Base-by-base conservation (phyloP, 208 protist species). In the Acanthamoeba rhysodes region DNA sequence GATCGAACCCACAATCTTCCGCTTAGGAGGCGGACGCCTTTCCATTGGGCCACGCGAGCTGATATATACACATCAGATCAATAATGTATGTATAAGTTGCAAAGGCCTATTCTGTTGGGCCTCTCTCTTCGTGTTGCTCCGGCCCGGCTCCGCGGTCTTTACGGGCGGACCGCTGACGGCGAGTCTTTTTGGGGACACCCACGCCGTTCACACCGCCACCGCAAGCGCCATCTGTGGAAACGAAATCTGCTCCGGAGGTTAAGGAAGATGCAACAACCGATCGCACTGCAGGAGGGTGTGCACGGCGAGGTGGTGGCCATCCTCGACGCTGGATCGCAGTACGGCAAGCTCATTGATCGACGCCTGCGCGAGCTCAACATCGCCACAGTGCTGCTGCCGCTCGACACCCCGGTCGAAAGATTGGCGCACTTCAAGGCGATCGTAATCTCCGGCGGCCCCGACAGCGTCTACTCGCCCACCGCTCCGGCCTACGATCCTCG, bases 281-380 rank as follows among this genome's bases (percentile, higher is more conserved):
- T 68, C 62, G 27, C 24, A 22, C 18, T 68, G 62, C 62, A 68
- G 62, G 62, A 68, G 18, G 27, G 62, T 68, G 62, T 68, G 82
- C 78, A 20, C 27, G 29, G 24, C 12, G 95, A 96, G 14, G 76
- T 95, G 16, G 96, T 99, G 55, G 98, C 97, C 37, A 99, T 99
- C 76, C 98, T 99, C 50, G 98, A 99, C 90, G 98, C 98, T 10
- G 99, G 99, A 74, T 99, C 99, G 20, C 99, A 99, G 97, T 99
- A 99, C 96, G 98, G 98, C 37, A 99, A 99, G 95, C 98, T 99
- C 2, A 99, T 99, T 96, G 99, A 99, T 95, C 96, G 99, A 55
- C 98, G 98, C 80, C 96, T 99, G 29, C 97, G 99, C n/a, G 99
- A 99, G 95, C 97, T 99, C 32, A 96, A 97, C 70, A 98, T 99